phyloP scores from a whole-genome alignment of 805 yeast genomes.

The Zygoascus ofunaensis region DNA sequence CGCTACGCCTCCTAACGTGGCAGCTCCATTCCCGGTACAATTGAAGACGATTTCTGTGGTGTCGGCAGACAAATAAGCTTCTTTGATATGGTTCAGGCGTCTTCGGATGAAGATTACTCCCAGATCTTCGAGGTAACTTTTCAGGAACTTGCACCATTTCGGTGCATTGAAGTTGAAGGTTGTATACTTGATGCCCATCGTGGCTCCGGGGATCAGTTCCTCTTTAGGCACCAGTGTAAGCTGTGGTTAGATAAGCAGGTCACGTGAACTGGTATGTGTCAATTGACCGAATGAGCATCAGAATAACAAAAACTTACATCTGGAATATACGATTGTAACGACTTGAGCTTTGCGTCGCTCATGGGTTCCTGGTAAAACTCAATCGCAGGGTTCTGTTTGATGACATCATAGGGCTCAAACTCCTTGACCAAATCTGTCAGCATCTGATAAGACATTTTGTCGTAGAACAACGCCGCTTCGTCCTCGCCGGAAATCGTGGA shows the following conservation, averaged over 20 bases:
- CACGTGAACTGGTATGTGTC: constrained; percentile 29
- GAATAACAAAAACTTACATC: constrained; percentile 31
- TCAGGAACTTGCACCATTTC: constrained; percentile 42
- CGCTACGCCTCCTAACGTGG: constrained; percentile 50
- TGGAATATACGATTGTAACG: constrained; percentile 41
- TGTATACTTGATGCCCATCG: constrained; percentile 45
- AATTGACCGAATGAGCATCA: background rate
- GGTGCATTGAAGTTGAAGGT: constrained; percentile 74
- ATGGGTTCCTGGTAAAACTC: constrained; percentile 47
- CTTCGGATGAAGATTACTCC: constrained; percentile 47
- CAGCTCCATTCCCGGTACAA: constrained; percentile 70
- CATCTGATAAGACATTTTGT: constrained; percentile 47
- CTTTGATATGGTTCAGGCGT: constrained; percentile 44
- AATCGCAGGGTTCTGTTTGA: constrained; percentile 45
- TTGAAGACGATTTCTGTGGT: constrained; percentile 55
- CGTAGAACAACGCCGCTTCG: constrained; percentile 40
- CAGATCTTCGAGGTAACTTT: constrained; percentile 33
- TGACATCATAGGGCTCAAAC: constrained; percentile 49
- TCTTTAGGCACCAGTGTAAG: constrained; percentile 31
- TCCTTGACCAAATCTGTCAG: constrained; percentile 34
- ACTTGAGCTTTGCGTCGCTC: constrained; percentile 34
- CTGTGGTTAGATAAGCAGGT: constrained; percentile 41
- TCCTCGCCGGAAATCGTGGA: constrained; percentile 55
- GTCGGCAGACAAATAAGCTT: constrained; percentile 33
- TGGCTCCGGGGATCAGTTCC: constrained; percentile 44